Evolutionary conservation across 345 rosid species (phyloP).

Genomic region (Erodium maritimum): DNA sequence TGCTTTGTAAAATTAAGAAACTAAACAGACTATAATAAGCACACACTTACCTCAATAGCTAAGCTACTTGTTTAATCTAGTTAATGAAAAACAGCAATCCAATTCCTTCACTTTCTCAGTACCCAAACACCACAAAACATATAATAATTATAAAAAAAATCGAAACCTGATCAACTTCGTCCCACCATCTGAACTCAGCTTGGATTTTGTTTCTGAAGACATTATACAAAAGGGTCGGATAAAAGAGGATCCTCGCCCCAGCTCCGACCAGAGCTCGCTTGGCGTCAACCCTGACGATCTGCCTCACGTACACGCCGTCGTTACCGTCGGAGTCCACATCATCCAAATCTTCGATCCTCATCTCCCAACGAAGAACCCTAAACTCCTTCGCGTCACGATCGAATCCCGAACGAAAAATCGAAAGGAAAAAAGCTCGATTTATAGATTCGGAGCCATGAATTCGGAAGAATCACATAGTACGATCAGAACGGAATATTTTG

Average conservation of each 20-base stretch:
- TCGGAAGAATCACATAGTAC: background rate
- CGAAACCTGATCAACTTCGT: constrained; percentile 44
- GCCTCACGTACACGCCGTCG: constrained; percentile 14
- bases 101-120: no score
- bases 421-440: background rate
- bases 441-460: background rate
- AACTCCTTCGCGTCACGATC: background rate
- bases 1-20: no score
- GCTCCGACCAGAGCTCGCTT: constrained; percentile 55
- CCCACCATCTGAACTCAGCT: constrained; percentile 69
- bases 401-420: no score
- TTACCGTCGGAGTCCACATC: constrained; percentile 19
- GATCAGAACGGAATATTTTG: background rate
- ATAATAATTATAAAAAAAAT: no score
- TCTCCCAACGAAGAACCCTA: constrained; percentile 6
- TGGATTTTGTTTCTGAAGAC: constrained; percentile 51
- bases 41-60: no score
- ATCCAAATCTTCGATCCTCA: constrained; percentile 44
- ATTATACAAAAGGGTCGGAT: constrained; percentile 52
- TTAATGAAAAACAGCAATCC: no score
- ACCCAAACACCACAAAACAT: no score
- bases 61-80: no score
- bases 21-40: no score
- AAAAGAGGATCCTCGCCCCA: constrained; percentile 52
- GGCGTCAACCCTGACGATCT: constrained; percentile 20